Percentiles rank a stretch among this genome's conserved stretches.
Conservation (phyloP, 2,329 filamentous ascomycete species). For the Botryosphaeria dothidea region DNA sequence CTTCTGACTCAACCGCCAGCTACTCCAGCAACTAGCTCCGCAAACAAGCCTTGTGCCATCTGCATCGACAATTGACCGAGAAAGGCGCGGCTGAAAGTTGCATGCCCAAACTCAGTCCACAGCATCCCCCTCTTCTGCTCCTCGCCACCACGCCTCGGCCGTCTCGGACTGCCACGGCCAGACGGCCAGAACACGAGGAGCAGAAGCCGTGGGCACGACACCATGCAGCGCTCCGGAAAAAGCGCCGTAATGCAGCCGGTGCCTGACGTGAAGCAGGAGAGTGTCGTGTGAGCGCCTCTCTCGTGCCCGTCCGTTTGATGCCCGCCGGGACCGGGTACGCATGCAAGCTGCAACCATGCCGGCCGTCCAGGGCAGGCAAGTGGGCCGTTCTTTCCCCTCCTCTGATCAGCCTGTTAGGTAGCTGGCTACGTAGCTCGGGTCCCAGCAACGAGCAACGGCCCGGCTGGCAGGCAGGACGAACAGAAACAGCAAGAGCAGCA, state of each 20-base stretch:
- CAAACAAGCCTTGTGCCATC: background rate
- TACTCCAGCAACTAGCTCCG: background rate
- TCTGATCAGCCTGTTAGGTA: background rate
- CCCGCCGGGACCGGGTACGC: background rate
- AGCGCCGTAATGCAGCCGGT: conserved; percentile 10
- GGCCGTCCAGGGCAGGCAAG: background rate
- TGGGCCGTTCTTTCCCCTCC: background rate
- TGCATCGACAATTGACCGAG: conserved; percentile 2
- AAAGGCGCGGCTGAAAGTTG: background rate
- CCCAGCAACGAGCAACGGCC: background rate
- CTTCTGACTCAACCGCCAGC: background rate
- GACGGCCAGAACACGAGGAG: background rate
- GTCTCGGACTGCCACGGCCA: background rate
- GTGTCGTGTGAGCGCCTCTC: conserved; percentile 10
- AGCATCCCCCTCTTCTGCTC: background rate
- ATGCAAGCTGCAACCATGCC: background rate
- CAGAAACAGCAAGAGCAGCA: background rate
- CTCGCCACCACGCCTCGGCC: background rate
- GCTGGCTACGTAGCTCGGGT: background rate
- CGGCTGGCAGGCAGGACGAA: background rate
- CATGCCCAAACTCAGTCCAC: background rate
- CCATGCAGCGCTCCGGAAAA: background rate
- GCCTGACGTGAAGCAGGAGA: background rate
- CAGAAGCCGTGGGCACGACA: background rate
- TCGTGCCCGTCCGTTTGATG: background rate